Conservation (phyloP, 805 yeast species). For the Teunomyces panamensis region DNA sequence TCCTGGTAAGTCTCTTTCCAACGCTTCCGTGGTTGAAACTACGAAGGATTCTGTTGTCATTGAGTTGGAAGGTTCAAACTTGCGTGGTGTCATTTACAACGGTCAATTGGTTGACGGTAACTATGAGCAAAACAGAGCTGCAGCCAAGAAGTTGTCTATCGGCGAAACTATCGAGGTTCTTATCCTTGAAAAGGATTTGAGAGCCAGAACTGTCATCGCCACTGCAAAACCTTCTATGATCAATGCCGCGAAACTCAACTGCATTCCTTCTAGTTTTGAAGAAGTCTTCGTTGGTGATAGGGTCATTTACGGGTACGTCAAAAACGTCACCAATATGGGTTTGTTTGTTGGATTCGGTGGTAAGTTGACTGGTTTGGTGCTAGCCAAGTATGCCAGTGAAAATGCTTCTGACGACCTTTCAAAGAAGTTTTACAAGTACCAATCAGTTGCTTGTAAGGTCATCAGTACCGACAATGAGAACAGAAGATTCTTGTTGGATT, state of each 20-base stretch:
- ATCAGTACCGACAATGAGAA: constrained; percentile 65
- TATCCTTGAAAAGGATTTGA: constrained; percentile 63
- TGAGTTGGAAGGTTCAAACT: constrained; percentile 41
- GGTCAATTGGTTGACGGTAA: constrained; percentile 80
- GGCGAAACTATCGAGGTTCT: constrained; percentile 63
- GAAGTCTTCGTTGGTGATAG: constrained; percentile 50
- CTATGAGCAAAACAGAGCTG: constrained; percentile 67
- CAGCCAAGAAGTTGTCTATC: constrained; percentile 57
- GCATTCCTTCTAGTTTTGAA: constrained; percentile 56
- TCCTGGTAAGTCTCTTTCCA: constrained; percentile 61
- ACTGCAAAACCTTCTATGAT: constrained; percentile 67
- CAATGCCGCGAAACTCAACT: constrained; percentile 52
- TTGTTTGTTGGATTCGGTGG: constrained; percentile 81
- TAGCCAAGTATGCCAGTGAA: constrained; percentile 67
- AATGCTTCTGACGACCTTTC: constrained; percentile 50
- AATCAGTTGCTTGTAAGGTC: constrained; percentile 69
- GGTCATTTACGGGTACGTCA: constrained; percentile 68
- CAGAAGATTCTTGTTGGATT: constrained; percentile 66
- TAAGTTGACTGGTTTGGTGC: constrained; percentile 76
- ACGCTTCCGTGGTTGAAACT: constrained; percentile 66
- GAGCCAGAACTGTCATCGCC: constrained; percentile 58
- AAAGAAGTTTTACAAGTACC: constrained; percentile 56
- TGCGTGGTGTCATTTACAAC: constrained; percentile 68
- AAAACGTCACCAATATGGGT: constrained; percentile 75
- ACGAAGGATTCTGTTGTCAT: constrained; percentile 72